These are phyloP conservation scores for Kwoniella dendrophila DNA, from an alignment of 768 basidiomycete species.

Conservation along the genomic window DNA sequence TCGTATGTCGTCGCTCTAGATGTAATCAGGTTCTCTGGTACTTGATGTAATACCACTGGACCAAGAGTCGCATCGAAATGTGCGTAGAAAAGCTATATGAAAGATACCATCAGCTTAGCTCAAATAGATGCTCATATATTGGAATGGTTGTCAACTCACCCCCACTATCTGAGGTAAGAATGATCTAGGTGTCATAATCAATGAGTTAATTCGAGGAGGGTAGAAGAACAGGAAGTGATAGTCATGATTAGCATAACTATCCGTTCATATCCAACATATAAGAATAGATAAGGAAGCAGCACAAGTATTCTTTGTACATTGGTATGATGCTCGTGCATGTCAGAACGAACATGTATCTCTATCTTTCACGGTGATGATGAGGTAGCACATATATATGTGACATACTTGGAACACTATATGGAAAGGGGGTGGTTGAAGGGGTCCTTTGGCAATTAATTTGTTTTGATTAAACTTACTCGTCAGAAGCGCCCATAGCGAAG, in stretches of 20 bases:
- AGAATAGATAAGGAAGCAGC: background rate
- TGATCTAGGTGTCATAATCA: slow-evolving; percentile 51
- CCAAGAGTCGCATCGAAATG: slow-evolving; percentile 84
- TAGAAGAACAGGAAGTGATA: background rate
- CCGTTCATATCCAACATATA: background rate
- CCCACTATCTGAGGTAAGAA: slow-evolving; percentile 57
- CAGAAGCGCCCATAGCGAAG: slow-evolving; percentile 37
- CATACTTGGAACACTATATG: too few relatives aligned
- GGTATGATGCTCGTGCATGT: background rate
- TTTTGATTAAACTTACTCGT: slow-evolving; percentile 38
- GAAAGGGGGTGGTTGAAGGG: slow-evolving; percentile 4
- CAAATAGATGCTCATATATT: background rate
- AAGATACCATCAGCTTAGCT: background rate
- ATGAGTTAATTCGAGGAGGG: background rate
- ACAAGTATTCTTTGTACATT: background rate
- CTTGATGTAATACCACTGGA: slow-evolving; percentile 87
- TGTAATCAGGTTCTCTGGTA: slow-evolving; percentile 86
- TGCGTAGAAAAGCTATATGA: slow-evolving; percentile 73
- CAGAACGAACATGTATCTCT: background rate
- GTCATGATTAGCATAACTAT: slow-evolving; percentile 15
- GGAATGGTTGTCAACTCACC: slow-evolving; percentile 32
- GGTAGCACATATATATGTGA: too few relatives aligned
- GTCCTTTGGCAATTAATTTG: slow-evolving; percentile 13
- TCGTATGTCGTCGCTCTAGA: slow-evolving; percentile 29
- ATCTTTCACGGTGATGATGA: background rate